phyloP scores from a whole-genome alignment of 2,329 filamentous ascomycete species.

The Emmonsia crescens region DNA sequence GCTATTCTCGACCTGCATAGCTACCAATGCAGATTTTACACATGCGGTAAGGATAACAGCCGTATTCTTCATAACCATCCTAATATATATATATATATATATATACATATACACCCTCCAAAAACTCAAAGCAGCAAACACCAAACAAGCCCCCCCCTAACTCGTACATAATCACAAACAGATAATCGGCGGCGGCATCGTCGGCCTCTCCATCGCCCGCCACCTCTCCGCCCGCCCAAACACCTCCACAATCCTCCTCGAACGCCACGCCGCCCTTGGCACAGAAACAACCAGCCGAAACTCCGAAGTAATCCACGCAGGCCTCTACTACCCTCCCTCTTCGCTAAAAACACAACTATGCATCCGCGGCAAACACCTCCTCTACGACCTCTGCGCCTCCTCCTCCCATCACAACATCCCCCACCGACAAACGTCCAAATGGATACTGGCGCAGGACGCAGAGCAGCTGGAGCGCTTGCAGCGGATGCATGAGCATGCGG shows the following conservation, averaged over 20 bases:
- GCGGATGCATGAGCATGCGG: slow-evolving; percentile 44
- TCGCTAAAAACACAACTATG: slow-evolving; percentile 79
- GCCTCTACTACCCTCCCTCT: slow-evolving; percentile 71
- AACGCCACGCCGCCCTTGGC: slow-evolving; percentile 63
- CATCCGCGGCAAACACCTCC: slow-evolving; percentile 59
- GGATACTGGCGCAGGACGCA: slow-evolving; percentile 80
- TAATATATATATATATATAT: no score
- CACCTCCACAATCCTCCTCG: slow-evolving; percentile 63
- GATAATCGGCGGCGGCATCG: slow-evolving; percentile 59
- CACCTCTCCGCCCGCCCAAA: slow-evolving; percentile 52
- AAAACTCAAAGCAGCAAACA: background rate
- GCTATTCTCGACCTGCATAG: slow-evolving; percentile 34
- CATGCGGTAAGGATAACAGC: slow-evolving; percentile 49
- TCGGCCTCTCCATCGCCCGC: slow-evolving; percentile 70
- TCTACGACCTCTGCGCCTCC: slow-evolving; percentile 66
- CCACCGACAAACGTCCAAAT: slow-evolving; percentile 72
- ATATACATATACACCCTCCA: background rate
- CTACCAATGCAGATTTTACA: slow-evolving; percentile 47
- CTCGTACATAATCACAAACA: slow-evolving; percentile 13
- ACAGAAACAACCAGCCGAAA: slow-evolving; percentile 85
- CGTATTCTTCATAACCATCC: no score
- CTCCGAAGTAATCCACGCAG: slow-evolving; percentile 93
- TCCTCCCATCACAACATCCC: slow-evolving; percentile 51
- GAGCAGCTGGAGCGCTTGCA: slow-evolving; percentile 52
- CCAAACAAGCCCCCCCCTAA: background rate